Conservation (phyloP, 352 stramenopile genomes). For the Hyphochytrium catenoides region DNA sequence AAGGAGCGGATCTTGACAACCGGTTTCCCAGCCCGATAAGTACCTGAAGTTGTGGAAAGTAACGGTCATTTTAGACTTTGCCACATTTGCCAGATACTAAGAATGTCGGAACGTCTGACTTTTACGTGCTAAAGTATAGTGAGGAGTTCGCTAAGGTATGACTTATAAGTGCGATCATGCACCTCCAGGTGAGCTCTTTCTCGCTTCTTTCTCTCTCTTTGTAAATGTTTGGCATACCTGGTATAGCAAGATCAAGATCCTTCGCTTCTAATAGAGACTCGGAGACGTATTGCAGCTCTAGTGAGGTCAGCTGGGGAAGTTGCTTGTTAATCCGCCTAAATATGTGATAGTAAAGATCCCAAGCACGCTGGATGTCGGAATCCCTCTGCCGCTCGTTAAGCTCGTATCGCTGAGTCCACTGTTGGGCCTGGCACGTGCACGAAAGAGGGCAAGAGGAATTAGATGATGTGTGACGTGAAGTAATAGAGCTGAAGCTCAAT, state of each 20-base stretch:
- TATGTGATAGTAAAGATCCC: slow-evolving; percentile 95
- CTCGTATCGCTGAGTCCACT: slow-evolving; percentile 32
- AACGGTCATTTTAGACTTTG: no score
- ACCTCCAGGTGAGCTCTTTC: background rate
- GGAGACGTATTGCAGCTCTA: slow-evolving; percentile 88
- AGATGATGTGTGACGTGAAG: no score
- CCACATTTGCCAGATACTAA: no score
- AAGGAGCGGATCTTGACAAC: slow-evolving; percentile 65
- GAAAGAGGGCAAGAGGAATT: no score
- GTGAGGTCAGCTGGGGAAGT: slow-evolving; percentile 73
- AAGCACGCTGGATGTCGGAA: slow-evolving; percentile 77
- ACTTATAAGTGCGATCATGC: no score
- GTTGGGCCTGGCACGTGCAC: no score
- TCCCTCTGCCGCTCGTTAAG: slow-evolving; percentile 16
- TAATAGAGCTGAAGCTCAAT: no score
- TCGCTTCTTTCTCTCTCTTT: background rate
- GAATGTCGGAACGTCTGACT: background rate
- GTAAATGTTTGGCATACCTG: slow-evolving; percentile 44
- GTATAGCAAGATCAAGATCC: slow-evolving; percentile 85
- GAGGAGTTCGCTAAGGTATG: no score
- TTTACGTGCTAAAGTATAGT: background rate
- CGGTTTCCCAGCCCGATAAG: slow-evolving; percentile 32
- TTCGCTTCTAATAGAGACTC: slow-evolving; percentile 70
- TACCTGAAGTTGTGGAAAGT: slow-evolving; percentile 11
- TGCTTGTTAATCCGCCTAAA: slow-evolving; percentile 74